A percentile compares a stretch with the other conserved stretches of the same genome.
Conservation (phyloP, 2,329 filamentous ascomycete species). For the Mycosphaerella arachidis region DNA sequence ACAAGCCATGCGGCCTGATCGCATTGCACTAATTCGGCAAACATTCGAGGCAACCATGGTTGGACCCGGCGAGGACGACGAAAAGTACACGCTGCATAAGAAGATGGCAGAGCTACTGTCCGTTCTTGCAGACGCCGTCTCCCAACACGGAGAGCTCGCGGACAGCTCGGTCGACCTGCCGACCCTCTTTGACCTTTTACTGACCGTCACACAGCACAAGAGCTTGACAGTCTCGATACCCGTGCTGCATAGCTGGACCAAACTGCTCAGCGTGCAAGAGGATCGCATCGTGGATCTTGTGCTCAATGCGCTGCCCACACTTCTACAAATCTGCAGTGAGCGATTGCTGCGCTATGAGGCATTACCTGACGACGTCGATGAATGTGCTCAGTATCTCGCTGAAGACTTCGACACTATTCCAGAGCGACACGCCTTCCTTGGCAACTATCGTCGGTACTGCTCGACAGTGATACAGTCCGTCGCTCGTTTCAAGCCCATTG, state of each 20-base stretch:
- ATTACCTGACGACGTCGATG: conserved; percentile 72
- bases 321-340: conserved; percentile 78
- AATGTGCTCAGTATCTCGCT: conserved; percentile 74
- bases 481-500: conserved; percentile 72
- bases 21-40: conserved; percentile 29
- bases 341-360: conserved; percentile 84
- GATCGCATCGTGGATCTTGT: conserved; percentile 62
- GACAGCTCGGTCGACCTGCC: conserved; percentile 62
- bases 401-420: conserved; percentile 95
- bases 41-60: conserved; percentile 27
- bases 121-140: conserved; percentile 76
- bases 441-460: conserved; percentile 91
- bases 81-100: conserved; percentile 88
- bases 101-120: conserved; percentile 93
- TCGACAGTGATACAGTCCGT: conserved; percentile 82
- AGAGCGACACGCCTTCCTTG: conserved; percentile 89
- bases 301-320: conserved; percentile 61
- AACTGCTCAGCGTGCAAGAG: conserved; percentile 67
- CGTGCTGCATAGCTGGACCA: conserved; percentile 83
- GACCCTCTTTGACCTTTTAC: conserved; percentile 73
- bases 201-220: conserved; percentile 73
- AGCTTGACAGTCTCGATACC: conserved; percentile 93
- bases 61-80: conserved; percentile 69
- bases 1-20: conserved; percentile 27
- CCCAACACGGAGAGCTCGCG: conserved; percentile 62